A percentile compares a stretch with the other conserved stretches of the same genome.
These are phyloP conservation scores for Wickerhamiella azyma DNA, from an alignment of 805 yeast species.

Conservation along the genomic window DNA sequence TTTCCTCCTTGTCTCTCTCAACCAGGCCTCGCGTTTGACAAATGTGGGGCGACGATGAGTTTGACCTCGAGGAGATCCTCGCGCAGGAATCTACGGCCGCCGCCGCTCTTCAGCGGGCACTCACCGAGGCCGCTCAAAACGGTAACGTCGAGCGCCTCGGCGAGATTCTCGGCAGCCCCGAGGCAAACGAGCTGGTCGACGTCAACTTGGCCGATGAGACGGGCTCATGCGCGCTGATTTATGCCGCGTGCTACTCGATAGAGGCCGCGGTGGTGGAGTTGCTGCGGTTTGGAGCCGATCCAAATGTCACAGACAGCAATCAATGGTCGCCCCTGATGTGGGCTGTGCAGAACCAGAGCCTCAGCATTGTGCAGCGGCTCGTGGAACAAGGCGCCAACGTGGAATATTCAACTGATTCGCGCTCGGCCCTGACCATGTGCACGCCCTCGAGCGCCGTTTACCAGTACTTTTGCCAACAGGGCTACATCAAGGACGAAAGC, in stretches of 20 bases:
- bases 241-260: slow-evolving; percentile 31
- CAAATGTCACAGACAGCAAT: slow-evolving; percentile 26
- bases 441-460: slow-evolving; percentile 43
- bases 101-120: slow-evolving; percentile 20
- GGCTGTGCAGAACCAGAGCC: slow-evolving; percentile 57
- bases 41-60: slow-evolving; percentile 11
- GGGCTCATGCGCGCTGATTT: slow-evolving; percentile 29
- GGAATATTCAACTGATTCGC: slow-evolving; percentile 31
- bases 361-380: slow-evolving; percentile 41
- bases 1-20: neutral
- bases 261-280: slow-evolving; percentile 25
- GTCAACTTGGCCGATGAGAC: slow-evolving; percentile 26
- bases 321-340: slow-evolving; percentile 58
- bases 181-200: slow-evolving; percentile 19
- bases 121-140: slow-evolving; percentile 26
- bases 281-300: slow-evolving; percentile 26
- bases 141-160: slow-evolving; percentile 23
- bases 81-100: slow-evolving; percentile 11
- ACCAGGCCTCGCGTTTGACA: neutral
- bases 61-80: slow-evolving; percentile 19
- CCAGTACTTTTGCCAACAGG: slow-evolving; percentile 36
- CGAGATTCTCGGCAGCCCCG: slow-evolving; percentile 21
- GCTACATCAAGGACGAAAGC: slow-evolving; percentile 14
- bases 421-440: slow-evolving; percentile 43
- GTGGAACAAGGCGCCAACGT: slow-evolving; percentile 37